Percentiles rank a stretch among this genome's conserved stretches.
Evolutionary conservation across 495 filamentous ascomycete species (phyloP).

Genomic region (Hypomontagnella monticulosa): DNA sequence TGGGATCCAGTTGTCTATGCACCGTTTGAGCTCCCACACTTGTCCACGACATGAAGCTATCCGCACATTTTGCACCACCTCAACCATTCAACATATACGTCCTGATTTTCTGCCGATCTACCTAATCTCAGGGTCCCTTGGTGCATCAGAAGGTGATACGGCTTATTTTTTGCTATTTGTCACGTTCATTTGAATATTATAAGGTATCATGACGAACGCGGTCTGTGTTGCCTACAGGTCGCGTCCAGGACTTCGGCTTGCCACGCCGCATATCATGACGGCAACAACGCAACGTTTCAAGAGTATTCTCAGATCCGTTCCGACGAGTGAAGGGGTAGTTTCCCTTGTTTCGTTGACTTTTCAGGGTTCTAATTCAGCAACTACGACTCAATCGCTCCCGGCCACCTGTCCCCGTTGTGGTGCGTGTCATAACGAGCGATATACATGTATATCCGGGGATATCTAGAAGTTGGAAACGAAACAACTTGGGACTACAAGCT

Average conservation of each 20-base stretch:
- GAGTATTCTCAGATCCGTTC: constrained; percentile 4
- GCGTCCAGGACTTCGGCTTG: constrained; percentile 14
- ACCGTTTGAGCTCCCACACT: constrained; percentile 13
- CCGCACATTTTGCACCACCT: constrained; percentile 43
- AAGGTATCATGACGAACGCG: not conserved
- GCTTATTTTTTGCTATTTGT: constrained; percentile 5
- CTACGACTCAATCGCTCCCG: constrained; percentile 39
- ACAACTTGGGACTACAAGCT: not conserved
- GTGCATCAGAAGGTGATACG: not conserved
- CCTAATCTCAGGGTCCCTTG: not conserved
- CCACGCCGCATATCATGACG: constrained; percentile 25
- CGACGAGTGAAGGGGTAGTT: not conserved
- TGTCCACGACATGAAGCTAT: constrained; percentile 53
- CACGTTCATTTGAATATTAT: not conserved
- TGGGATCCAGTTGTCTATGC: not conserved
- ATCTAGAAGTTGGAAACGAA: constrained; percentile 1
- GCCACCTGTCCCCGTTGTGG: constrained; percentile 19
- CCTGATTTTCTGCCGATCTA: not conserved
- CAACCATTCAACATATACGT: constrained; percentile 13
- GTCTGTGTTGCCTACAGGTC: constrained; percentile 3
- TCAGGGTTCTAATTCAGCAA: constrained; percentile 29
- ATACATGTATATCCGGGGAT: constrained; percentile 6
- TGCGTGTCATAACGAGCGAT: constrained; percentile 13
- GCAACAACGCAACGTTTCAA: constrained; percentile 33
- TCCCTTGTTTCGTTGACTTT: constrained; percentile 19